Evolutionary conservation across 345 rosid species (phyloP).

Genomic region (Arabis alpina): DNA sequence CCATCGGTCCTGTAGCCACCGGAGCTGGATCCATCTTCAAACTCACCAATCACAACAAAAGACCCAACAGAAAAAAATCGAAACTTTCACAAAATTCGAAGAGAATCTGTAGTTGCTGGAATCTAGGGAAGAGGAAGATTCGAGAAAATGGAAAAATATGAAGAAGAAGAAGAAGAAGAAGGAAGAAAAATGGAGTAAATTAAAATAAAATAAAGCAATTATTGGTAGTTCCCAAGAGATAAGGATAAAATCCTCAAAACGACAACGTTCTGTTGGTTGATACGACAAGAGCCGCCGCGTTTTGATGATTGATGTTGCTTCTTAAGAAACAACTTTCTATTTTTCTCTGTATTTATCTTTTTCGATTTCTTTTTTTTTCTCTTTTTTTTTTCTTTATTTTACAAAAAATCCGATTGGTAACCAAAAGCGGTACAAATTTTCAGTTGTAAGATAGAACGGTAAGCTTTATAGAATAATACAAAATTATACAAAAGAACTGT

Average conservation of each 20-base stretch:
- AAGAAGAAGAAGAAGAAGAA: conserved; percentile 23
- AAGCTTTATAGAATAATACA: no score
- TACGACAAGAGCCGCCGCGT: conserved; percentile 47
- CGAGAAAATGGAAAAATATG: conserved; percentile 4
- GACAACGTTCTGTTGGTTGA: conserved; percentile 36
- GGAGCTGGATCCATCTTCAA: conserved; percentile 53
- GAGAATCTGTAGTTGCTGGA: conserved; percentile 25
- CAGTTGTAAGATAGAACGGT: no score
- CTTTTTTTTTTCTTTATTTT: background rate
- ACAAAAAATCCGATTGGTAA: no score
- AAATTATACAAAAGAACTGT: no score
- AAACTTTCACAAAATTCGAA: background rate
- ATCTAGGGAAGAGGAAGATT: conserved; percentile 33
- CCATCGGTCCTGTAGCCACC: conserved; percentile 66
- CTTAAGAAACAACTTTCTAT: conserved; percentile 6
- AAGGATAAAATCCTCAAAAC: conserved; percentile 32
- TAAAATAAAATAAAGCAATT: conserved; percentile 5
- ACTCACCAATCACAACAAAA: conserved; percentile 25
- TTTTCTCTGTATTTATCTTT: conserved; percentile 1
- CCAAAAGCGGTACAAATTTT: no score
- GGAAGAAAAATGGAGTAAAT: background rate
- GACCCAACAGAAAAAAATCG: background rate
- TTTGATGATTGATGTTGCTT: conserved; percentile 41
- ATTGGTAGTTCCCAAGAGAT: conserved; percentile 42
- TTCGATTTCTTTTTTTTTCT: background rate